Base-by-base conservation (phyloP, 768 basidiomycete species). In the Phylloporus rhodoxanthus region DNA sequence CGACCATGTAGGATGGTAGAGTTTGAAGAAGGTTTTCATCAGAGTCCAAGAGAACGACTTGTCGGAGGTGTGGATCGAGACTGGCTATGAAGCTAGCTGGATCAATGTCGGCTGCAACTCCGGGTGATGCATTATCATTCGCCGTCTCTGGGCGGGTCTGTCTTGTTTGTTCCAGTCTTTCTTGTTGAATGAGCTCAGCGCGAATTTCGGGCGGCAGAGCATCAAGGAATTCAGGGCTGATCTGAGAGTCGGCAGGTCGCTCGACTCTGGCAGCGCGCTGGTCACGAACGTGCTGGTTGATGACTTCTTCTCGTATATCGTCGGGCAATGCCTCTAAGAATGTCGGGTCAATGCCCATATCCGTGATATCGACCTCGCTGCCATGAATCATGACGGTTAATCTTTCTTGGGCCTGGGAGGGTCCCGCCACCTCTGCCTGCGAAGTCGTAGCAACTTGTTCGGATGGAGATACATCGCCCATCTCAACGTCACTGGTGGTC, bases 291-390 rank as follows among this genome's bases (percentile, higher is more conserved):
- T 99, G 95, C 62, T 99, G 96, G 60, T 94, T 93, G 46, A 99
- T 76, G 30, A 99, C 92, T 63, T 99, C 96, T 64, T 96, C 95
- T 44, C 96, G 82, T 87, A 99, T 98, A 57, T 98, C 95, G 63
- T 99, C 96, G 0, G 96, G 96, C 8, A 99, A 72, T 21, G 96
- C 96, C 70, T 97, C 93, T 50, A 99, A 73, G 78, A 99, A 99
- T 5, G 91, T 93, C 2, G 94, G 91, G 65, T 99, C 96, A 62
- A 99, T 97, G 5, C 96, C 96, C 32, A 93, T 95, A 59, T 98
- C 93, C 2, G 96, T 99, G 64, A 99, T 99, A 63, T 99, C 96
- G 23, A 98, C 91, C 7, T 84, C 76, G 55, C 81, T 89, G 45
- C 96, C 96, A 66, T 93, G 90, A 46, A 99, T 91, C 70, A 81